Evolutionary conservation across 2,329 filamentous ascomycete genomes (phyloP).

Genomic region (Pseudogymnoascus sp.): DNA sequence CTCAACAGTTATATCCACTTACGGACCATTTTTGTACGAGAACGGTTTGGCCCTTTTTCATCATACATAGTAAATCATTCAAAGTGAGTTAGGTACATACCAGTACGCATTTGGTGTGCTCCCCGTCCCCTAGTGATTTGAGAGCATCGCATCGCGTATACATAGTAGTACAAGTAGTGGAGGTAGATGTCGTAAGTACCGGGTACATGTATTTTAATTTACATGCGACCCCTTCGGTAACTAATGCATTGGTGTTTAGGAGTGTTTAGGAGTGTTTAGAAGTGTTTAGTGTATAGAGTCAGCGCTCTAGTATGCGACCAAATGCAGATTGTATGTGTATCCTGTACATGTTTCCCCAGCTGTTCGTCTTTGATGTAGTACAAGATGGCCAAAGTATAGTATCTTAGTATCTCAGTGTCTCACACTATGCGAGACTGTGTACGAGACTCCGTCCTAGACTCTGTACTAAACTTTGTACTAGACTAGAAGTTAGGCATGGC

Average conservation of each 20-base stretch:
- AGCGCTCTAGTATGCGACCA: not conserved
- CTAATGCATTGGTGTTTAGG: no score
- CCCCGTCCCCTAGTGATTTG: constrained; percentile 1
- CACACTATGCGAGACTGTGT: no score
- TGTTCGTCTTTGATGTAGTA: not conserved
- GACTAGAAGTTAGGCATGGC: no score
- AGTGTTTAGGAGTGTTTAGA: no score
- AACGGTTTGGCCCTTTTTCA: not conserved
- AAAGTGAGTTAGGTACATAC: not conserved
- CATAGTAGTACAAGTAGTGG: not conserved
- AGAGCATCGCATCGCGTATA: not conserved
- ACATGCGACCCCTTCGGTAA: not conserved
- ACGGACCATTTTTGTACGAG: not conserved
- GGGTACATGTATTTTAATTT: not conserved
- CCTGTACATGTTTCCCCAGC: not conserved
- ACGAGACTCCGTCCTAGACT: no score
- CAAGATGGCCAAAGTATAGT: not conserved
- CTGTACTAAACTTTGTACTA: not conserved
- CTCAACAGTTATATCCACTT: not conserved
- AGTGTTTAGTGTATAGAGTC: not conserved
- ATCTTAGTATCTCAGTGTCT: not conserved
- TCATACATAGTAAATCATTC: not conserved
- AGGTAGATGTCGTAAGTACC: not conserved
- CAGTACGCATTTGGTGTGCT: not conserved
- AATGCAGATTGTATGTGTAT: not conserved